Evolutionary conservation across 78 protist species (phyloP), one percentile per base, ranked within the genome.

Genomic region (Creolimax fragrantissima): DNA sequence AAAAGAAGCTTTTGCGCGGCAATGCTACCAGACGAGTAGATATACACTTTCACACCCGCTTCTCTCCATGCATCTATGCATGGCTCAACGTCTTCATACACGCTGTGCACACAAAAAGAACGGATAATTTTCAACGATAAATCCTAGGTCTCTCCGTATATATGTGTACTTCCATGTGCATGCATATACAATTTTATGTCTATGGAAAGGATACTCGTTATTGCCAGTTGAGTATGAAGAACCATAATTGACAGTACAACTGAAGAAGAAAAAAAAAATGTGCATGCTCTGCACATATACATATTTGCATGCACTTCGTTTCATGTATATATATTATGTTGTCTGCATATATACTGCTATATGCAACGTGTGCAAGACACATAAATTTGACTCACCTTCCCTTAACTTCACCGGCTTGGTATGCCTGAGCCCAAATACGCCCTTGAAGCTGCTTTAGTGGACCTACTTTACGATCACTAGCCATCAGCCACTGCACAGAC

Each of bases 1-100:
- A 95, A 96, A 42, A 96, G 89, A 32, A 96, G 89, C 67, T 95
- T 95, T 89, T 96, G 98, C 41, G 98, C 98, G 3, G 58, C 94
- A 24, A 95, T 91, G 37, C 90, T 41, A 24, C 98, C 98, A 35
- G 94, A 86, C 3, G 95, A 90, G 92, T 95, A 96, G 35, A 96
- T 96, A 90, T 95, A 95, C 35, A 94, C 85, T 36, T 43, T 41
- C 3, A 35, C 41, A 39, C 84, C 67, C 7, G 3, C 3, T 35
- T 42, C 42, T 4, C 41, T 84, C 96, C 96, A 91, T 3, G 11
- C 32, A 44, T 43, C 92, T 4, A 96, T 92, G 2, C 92, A 36
- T 32, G 32, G 91, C 11, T 43, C 90, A n/a, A 95, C 95, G n/a
- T 96, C 98, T 2, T 92, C 90, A 44, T 88, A 96, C 37, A 96